Conservation (phyloP, 2,329 filamentous ascomycete species). For the Metarhizium robertsii region DNA sequence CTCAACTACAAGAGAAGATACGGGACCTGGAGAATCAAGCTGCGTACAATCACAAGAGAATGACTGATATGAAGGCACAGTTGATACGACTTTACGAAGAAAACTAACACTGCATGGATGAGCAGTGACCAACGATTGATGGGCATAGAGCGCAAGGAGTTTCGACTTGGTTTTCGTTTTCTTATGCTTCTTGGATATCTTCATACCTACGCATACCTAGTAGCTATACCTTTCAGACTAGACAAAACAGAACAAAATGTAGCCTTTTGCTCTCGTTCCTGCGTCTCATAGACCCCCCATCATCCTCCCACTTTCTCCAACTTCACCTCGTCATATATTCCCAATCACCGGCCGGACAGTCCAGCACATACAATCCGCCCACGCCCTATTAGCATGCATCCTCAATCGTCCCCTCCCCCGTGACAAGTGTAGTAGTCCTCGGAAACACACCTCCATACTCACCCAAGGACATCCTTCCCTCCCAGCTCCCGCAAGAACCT, state of each 20-base stretch:
- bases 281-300: no score
- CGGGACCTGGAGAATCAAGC: conserved; percentile 29
- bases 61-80: conserved; percentile 27
- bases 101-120: conserved; percentile 10
- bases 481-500: conserved; percentile 12
- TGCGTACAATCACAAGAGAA: conserved; percentile 19
- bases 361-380: conserved; percentile 8
- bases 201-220: no score
- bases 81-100: conserved; percentile 28
- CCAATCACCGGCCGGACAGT: background rate
- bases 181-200: background rate
- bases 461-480: conserved; percentile 8
- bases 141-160: background rate
- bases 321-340: no score
- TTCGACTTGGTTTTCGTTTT: background rate
- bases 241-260: no score
- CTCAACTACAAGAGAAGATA: conserved; percentile 26
- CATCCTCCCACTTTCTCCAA: no score
- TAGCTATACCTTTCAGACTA: no score
- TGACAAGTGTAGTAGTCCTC: conserved; percentile 1
- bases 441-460: conserved; percentile 13
- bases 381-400: conserved; percentile 7
- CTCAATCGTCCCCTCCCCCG: conserved; percentile 4
- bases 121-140: background rate
- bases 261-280: no score